phyloP scores from a whole-genome alignment of 2,329 filamentous ascomycete species.

The Cryphonectria carpinicola region DNA sequence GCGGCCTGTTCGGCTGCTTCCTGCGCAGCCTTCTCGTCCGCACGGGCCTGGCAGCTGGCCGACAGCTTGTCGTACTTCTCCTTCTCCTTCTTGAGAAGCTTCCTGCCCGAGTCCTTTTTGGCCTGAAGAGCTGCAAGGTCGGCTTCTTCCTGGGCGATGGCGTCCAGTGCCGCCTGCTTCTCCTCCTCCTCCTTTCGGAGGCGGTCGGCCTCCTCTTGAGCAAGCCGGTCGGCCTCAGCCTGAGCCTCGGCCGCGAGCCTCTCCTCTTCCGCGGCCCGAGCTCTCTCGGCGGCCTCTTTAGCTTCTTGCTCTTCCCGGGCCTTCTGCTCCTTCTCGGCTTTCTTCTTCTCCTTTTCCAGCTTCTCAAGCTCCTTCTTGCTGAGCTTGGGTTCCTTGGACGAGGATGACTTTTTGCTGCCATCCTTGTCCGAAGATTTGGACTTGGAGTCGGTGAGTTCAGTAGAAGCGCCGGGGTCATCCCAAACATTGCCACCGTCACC shows the following conservation, averaged over 20 bases:
- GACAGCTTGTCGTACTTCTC: conserved; percentile 24
- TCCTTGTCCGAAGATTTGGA: conserved; percentile 46
- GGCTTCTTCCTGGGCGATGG: conserved; percentile 27
- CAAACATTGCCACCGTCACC: conserved; percentile 40
- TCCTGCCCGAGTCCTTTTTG: conserved; percentile 26
- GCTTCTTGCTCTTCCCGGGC: conserved; percentile 28
- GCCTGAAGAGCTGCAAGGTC: conserved; percentile 28
- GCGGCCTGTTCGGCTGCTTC: conserved; percentile 27
- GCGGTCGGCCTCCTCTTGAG: conserved; percentile 26
- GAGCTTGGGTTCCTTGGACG: conserved; percentile 47
- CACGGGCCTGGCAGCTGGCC: conserved; percentile 28
- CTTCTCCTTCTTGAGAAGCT: conserved; percentile 23
- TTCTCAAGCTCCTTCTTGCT: conserved; percentile 48
- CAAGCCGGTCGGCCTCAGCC: conserved; percentile 25
- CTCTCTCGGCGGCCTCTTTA: conserved; percentile 26
- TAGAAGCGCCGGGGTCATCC: conserved; percentile 38
- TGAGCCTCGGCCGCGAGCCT: conserved; percentile 27
- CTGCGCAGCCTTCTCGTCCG: conserved; percentile 29
- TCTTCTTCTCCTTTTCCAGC: conserved; percentile 36
- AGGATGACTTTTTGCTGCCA: conserved; percentile 34
- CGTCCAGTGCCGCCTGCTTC: conserved; percentile 26
- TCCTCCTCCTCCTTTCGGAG: conserved; percentile 24
- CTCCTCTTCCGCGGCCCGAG: conserved; percentile 27
- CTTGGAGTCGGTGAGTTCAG: conserved; percentile 36
- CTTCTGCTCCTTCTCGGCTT: conserved; percentile 34